A percentile compares a stretch with the other conserved stretches of the same genome.
Conservation (phyloP, 495 filamentous ascomycete genomes). For the Tuber indicum region DNA sequence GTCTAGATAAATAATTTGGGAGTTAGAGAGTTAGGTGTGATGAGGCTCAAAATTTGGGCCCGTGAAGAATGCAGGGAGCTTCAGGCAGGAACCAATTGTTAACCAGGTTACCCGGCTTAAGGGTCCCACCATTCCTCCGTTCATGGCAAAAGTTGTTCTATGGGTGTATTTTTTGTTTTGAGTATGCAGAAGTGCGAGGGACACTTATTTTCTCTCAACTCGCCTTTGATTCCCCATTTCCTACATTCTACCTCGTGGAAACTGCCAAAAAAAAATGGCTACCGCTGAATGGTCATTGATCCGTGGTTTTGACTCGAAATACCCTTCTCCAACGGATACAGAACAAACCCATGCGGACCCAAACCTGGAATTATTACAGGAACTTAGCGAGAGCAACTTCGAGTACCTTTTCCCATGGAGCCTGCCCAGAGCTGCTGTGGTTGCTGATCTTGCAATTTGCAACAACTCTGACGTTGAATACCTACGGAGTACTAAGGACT, state of each 20-base stretch:
- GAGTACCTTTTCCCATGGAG: constrained; percentile 17
- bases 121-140: neutral
- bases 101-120: neutral
- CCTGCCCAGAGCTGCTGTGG: constrained; percentile 7
- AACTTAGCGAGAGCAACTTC: constrained; percentile 27
- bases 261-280: neutral
- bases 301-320: constrained; percentile 6
- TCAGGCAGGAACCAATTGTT: neutral
- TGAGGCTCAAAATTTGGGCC: neutral
- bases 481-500: constrained; percentile 21
- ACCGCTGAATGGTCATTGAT: constrained; percentile 25
- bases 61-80: neutral
- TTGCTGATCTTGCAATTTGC: constrained; percentile 12
- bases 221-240: neutral
- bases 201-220: neutral
- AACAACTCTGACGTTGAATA: constrained; percentile 12
- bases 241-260: neutral
- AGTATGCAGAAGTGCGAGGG: neutral
- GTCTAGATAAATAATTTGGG: neutral
- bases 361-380: neutral
- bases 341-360: neutral
- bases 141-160: no score
- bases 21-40: neutral
- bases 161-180: no score
- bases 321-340: neutral